Evolutionary conservation across 164 flowering plant genomes (phyloP).

Genomic region (Vitis cinerea): DNA sequence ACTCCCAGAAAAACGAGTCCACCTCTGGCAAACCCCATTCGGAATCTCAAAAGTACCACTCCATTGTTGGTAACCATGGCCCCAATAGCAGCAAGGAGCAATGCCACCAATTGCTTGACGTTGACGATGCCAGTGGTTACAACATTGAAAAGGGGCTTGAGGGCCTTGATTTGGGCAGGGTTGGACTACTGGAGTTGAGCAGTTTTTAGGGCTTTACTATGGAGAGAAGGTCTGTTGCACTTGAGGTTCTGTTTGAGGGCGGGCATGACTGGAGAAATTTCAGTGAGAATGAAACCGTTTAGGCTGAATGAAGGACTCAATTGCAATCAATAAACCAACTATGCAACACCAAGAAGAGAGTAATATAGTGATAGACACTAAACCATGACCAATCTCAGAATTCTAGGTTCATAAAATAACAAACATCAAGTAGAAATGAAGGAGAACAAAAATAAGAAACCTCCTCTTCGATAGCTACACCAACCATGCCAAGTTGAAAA

Average conservation of each 20-base stretch:
- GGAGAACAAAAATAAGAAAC: too few relatives aligned
- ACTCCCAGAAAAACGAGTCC: slow-evolving; percentile 76
- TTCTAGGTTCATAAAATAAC: too few relatives aligned
- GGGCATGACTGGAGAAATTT: slow-evolving; percentile 85
- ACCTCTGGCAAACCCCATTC: slow-evolving; percentile 78
- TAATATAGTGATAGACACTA: too few relatives aligned
- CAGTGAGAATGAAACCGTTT: slow-evolving; percentile 63
- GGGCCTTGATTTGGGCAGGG: slow-evolving; percentile 43
- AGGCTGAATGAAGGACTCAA: slow-evolving; percentile 43
- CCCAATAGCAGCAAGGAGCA: slow-evolving; percentile 64
- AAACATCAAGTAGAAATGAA: too few relatives aligned
- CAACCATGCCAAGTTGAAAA: too few relatives aligned
- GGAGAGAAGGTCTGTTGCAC: slow-evolving; percentile 52
- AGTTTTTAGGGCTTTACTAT: slow-evolving; percentile 47
- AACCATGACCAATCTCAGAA: too few relatives aligned
- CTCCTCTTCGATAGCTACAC: too few relatives aligned
- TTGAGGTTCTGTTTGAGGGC: slow-evolving; percentile 86
- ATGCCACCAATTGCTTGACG: slow-evolving; percentile 61
- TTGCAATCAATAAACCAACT: too few relatives aligned
- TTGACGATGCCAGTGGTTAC: slow-evolving; percentile 91
- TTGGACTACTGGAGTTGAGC: slow-evolving; percentile 71
- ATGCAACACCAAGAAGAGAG: too few relatives aligned
- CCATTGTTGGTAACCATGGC: slow-evolving; percentile 55
- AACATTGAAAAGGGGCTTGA: slow-evolving; percentile 71
- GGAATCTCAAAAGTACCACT: slow-evolving; percentile 78